Evolutionary conservation across 192 early-diverging fungal genomes (phyloP), one percentile per base, ranked within the genome.

Genomic region (Coemansia reversa): DNA sequence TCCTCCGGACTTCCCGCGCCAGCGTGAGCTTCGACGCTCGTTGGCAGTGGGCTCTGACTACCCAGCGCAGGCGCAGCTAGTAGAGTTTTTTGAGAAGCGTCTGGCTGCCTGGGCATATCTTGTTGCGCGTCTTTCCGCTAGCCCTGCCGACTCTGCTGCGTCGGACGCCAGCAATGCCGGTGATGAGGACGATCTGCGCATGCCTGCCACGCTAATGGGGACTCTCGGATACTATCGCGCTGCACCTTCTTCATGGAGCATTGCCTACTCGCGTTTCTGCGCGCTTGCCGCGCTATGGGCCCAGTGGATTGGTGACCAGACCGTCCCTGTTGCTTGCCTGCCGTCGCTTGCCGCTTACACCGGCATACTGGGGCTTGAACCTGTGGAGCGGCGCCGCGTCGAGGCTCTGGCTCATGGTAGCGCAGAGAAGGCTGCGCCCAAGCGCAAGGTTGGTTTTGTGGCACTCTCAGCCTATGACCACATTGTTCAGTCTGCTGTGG

Each of bases 401-500:
- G 65, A 67, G 57, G 45, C 39, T 12, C 49, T 51, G 12, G 19
- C 28, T 22, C 33, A n/a, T 4, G 20, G 19, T 45, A 11, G 55
- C 8, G 7, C 32, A 16, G 49, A 18, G 25, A 39, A 35, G 23
- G 54, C 58, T 14, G 58, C 60, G 27, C 19, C 73, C 20, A 50
- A 52, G 58, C 72, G 72, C 47, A 68, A 66, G 55, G 62, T 67
- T 5, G 78, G 78, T 0, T 81, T 81, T 63, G 78, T 81, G 1
- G 60, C 74, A 8, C 74, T 81, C 0, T 73, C 79, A 22, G 74
- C 79, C 0, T 72, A 73, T 29, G 79, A 81, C 66, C 74, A 75
- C 32, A 65, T 81, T 27, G 65, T 76, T 48, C 79, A 81, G 51
- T 69, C 74, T 0, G 74, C 63, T 11, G 70, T 76, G 0, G 79